Conservation (phyloP, 202 grass and related monocot species). For the Schoenoplectus triqueter region DNA sequence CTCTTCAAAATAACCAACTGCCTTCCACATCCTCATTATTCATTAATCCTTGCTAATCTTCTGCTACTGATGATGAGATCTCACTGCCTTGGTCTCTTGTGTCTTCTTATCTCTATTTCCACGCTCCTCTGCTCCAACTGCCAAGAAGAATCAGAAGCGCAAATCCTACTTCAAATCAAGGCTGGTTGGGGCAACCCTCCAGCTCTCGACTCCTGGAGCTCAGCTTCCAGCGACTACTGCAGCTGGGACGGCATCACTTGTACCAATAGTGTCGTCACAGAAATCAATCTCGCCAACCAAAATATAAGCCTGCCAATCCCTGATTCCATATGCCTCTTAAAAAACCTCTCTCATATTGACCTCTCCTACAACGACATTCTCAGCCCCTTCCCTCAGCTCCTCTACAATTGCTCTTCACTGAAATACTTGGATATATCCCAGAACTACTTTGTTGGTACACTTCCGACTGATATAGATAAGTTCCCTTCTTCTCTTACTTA, state of each 20-base stretch:
- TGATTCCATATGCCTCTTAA: constrained; percentile 40
- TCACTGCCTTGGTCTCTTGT: constrained; percentile 28
- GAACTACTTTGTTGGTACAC: constrained; percentile 51
- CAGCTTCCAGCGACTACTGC: constrained; percentile 20
- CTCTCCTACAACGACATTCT: constrained; percentile 58
- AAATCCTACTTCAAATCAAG: constrained; percentile 38
- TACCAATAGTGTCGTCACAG: constrained; percentile 31
- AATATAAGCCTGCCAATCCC: constrained; percentile 26
- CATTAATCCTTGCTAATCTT: background rate
- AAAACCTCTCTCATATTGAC: constrained; percentile 51
- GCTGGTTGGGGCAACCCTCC: constrained; percentile 37
- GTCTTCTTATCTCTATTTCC: constrained; percentile 28
- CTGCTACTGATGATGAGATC: background rate
- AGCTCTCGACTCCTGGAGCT: constrained; percentile 34
- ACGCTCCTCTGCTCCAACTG: background rate
- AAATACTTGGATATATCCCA: constrained; percentile 59
- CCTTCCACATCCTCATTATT: no score
- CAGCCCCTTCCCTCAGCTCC: constrained; percentile 49
- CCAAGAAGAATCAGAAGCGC: background rate
- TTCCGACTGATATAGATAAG: constrained; percentile 43
- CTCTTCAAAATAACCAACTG: background rate
- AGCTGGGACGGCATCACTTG: constrained; percentile 42
- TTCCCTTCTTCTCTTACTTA: constrained; percentile 43
- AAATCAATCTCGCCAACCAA: constrained; percentile 9
- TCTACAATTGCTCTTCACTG: constrained; percentile 59